Conservation (phyloP, 345 rosid genomes). For the thale cress (Arabidopsis thaliana) region TAIR10.1 NC_003074.8:3979001-3979500, state of each 20-base stretch:
- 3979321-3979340: conserved; percentile 90
- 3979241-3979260: conserved; percentile 76
- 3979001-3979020: conserved; percentile 59
- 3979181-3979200: conserved; percentile 63
- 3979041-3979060: conserved; percentile 34
- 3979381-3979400: conserved; percentile 77
- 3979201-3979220: conserved; percentile 72
- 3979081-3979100: conserved; percentile 21
- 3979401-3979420: conserved; percentile 57
- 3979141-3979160: conserved; percentile 86
- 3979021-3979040: conserved; percentile 69
- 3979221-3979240: conserved; percentile 85
- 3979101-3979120: conserved; percentile 19
- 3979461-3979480: conserved; percentile 58
- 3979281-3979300: conserved; percentile 88
- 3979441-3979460: conserved; percentile 94
- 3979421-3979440: conserved; percentile 81
- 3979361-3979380: conserved; percentile 88
- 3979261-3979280: conserved; percentile 78
- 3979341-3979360: conserved; percentile 85
- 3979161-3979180: conserved; percentile 86
- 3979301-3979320: conserved; percentile 89
- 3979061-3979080: conserved; percentile 22
- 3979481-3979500: conserved; percentile 80
- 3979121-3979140: conserved; percentile 36